Percentiles rank a stretch among this genome's conserved stretches.
phyloP scores from a whole-genome alignment of 441 rosid species.

The Populus hybrid region DNA sequence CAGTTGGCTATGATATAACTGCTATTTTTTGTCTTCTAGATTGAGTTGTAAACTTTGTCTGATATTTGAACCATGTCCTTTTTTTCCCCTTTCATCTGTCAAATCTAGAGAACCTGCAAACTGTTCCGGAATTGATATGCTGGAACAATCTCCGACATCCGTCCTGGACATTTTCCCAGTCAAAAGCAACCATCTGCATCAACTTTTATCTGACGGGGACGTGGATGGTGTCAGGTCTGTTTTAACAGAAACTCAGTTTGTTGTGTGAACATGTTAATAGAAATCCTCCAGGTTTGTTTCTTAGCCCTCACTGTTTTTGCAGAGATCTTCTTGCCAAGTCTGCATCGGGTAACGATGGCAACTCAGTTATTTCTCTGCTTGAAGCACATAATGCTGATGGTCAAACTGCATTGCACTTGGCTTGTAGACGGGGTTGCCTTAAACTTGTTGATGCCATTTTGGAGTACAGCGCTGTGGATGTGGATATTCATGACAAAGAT shows the following conservation, averaged over 20 bases:
- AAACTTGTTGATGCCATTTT: constrained; percentile 82
- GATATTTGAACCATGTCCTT: neutral
- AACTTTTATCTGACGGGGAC: constrained; percentile 78
- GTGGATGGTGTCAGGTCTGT: constrained; percentile 78
- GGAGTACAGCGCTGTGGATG: constrained; percentile 65
- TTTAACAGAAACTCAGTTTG: neutral
- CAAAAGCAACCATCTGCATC: constrained; percentile 65
- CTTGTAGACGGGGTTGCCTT: constrained; percentile 95
- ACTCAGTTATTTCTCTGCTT: constrained; percentile 52
- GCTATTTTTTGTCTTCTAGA: neutral
- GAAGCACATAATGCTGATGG: constrained; percentile 94
- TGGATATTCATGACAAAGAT: constrained; percentile 90
- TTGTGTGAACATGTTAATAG: neutral
- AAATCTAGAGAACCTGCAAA: constrained; percentile 54
- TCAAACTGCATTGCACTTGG: constrained; percentile 96
- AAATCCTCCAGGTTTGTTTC: constrained; percentile 12
- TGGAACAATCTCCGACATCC: constrained; percentile 46
- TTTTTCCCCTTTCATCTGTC: neutral
- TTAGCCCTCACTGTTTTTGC: constrained; percentile 17
- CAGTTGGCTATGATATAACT: neutral
- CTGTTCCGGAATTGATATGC: constrained; percentile 51
- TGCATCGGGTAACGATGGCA: constrained; percentile 51
- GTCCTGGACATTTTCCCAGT: constrained; percentile 52
- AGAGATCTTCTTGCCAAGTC: constrained; percentile 83
- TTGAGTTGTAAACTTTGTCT: neutral